phyloP scores from a whole-genome alignment of 139 green algal species.

The Edaphochlamys debaryana region DNA sequence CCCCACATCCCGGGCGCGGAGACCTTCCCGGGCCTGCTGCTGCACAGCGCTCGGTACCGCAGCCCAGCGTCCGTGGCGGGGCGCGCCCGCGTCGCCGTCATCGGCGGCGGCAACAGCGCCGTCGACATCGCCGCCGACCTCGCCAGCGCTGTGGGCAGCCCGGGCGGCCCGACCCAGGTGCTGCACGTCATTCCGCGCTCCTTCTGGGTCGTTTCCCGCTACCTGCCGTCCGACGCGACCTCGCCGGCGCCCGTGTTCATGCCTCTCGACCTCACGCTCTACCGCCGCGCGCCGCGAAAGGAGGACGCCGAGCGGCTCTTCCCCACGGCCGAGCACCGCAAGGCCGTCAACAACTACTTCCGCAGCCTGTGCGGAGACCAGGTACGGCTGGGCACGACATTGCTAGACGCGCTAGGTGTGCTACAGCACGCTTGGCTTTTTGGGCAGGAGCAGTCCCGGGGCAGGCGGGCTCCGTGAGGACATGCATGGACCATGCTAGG shows the following conservation, averaged over 20 bases:
- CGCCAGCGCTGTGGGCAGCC: neutral
- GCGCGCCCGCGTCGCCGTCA: neutral
- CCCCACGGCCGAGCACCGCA: neutral
- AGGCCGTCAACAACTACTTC: neutral
- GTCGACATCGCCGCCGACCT: constrained; percentile 26
- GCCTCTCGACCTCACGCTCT: neutral
- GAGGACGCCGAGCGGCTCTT: neutral
- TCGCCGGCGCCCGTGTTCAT: neutral
- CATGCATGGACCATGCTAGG: neutral
- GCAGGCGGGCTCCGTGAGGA: neutral
- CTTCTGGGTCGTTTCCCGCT: constrained; percentile 18
- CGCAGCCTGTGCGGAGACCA: neutral
- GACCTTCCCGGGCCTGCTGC: neutral
- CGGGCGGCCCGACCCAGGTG: neutral
- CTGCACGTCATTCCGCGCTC: constrained; percentile 7
- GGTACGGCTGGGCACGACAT: neutral
- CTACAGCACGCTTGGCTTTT: neutral
- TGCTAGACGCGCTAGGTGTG: no score
- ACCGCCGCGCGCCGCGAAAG: neutral
- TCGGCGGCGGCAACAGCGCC: constrained; percentile 6
- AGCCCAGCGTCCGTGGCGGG: neutral
- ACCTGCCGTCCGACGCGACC: neutral
- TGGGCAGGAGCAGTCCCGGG: neutral
- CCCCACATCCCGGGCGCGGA: neutral
- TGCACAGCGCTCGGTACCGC: constrained; percentile 12